These are phyloP conservation scores for Phytophthora idaei DNA, from an alignment of 352 stramenopile species.

Conservation along the genomic window DNA sequence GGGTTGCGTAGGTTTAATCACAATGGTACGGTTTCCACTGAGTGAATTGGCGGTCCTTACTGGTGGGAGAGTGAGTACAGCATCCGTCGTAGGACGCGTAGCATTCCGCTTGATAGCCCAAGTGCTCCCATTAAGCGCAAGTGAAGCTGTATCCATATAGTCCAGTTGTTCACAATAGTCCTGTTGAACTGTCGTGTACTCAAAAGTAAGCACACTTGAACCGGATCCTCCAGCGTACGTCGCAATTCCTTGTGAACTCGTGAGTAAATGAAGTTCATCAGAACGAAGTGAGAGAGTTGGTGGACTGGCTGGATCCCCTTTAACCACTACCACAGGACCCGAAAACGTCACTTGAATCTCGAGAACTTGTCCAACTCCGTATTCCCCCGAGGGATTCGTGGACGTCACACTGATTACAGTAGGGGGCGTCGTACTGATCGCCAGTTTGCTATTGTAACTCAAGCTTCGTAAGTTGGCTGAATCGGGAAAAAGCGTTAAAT, in stretches of 20 bases:
- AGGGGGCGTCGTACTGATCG: conserved; percentile 57
- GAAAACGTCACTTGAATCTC: conserved; percentile 61
- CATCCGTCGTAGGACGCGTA: conserved; percentile 56
- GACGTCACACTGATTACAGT: conserved; percentile 50
- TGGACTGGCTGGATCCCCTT: conserved; percentile 11
- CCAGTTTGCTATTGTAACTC: conserved; percentile 64
- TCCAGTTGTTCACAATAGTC: conserved; percentile 73
- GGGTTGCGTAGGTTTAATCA: conserved; percentile 61
- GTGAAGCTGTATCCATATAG: conserved; percentile 57
- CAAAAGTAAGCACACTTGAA: conserved; percentile 53
- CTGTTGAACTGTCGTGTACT: conserved; percentile 50
- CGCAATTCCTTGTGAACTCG: conserved; percentile 44
- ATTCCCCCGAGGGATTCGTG: conserved; percentile 53
- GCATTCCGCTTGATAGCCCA: conserved; percentile 49
- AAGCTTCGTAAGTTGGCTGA: conserved; percentile 49
- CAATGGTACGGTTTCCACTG: conserved; percentile 50
- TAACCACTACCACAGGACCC: conserved; percentile 44
- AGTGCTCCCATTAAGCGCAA: conserved; percentile 37
- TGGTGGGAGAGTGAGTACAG: conserved; percentile 47
- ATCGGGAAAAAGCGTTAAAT: conserved; percentile 61
- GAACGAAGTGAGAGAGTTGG: conserved; percentile 51
- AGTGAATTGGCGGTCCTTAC: conserved; percentile 50
- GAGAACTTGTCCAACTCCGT: conserved; percentile 64
- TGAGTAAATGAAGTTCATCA: conserved; percentile 59
- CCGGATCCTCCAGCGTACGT: conserved; percentile 60